Base-by-base conservation (phyloP, 2,329 filamentous ascomycete species). In the Clarireedia monteithiana region DNA sequence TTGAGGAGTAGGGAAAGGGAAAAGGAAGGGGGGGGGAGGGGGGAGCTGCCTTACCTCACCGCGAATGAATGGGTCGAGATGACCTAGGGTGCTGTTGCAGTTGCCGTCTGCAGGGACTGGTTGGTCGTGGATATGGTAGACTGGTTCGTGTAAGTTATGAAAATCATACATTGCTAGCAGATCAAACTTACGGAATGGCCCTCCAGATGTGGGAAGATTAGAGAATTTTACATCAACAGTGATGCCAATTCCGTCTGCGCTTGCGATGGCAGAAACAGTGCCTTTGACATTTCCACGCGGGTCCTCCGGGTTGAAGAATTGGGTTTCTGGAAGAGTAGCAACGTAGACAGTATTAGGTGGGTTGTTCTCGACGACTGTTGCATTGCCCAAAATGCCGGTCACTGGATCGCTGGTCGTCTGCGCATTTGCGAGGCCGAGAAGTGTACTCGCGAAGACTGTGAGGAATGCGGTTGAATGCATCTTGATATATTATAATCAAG, bases 21-120 rank as follows among this genome's bases (percentile, higher is more conserved):
- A 9, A 3, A 15, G n/a, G 10, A 17, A 14, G 24, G 17, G 40
- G 26, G 1, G 26, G n/a, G 1, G 26, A 14, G 24, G 23, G 24
- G 23, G 40, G 23, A n/a, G 7, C 3, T 15, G 20, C 51, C 50
- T 61, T 59, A 66, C 62, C 60, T 69, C 66, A 60, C 82, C 82
- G 50, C 85, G 84, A 50, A 76, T 68, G 69, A 78, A 88, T 17
- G 88, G 88, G 66, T 91, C 86, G 12, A 90, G 78, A 66, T 92
- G 88, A 2, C 75, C 81, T 4, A 81, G 74, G 1, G 88, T 85
- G 4, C 70, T 70, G 50, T 80, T 86, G 75, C 88, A 92, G 77
- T 90, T 89, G 61, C 87, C 88, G 60, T 83, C 72, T 24, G 68
- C 69, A 5, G 83, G 80, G 10, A 90, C 84, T 7, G 83, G 81